phyloP scores from a whole-genome alignment of 2,329 filamentous ascomycete species.

The Davidsoniella virescens region DNA sequence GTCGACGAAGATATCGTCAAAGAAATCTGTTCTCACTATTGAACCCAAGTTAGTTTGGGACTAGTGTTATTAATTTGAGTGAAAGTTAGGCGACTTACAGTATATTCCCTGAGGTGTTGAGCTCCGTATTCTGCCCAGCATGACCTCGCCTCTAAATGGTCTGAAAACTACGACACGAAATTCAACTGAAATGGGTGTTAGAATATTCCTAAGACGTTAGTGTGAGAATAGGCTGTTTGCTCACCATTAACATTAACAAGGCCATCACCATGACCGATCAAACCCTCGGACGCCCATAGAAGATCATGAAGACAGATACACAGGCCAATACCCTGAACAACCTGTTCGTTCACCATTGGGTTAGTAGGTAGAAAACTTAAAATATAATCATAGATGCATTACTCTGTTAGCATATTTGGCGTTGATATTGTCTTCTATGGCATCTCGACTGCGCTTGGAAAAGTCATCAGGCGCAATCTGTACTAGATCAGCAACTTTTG shows the following conservation, averaged over 20 bases:
- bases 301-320: slow-evolving; percentile 91
- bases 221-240: slow-evolving; percentile 12
- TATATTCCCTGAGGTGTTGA: slow-evolving; percentile 57
- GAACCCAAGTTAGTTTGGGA: slow-evolving; percentile 2
- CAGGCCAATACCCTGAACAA: slow-evolving; percentile 84
- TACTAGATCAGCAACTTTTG: slow-evolving; percentile 85
- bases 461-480: slow-evolving; percentile 86
- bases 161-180: slow-evolving; percentile 89
- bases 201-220: neutral
- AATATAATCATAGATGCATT: neutral
- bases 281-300: slow-evolving; percentile 72
- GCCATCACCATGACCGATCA: slow-evolving; percentile 85
- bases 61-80: neutral
- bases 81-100: slow-evolving; percentile 27
- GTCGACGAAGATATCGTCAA: slow-evolving; percentile 77
- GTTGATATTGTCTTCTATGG: slow-evolving; percentile 94
- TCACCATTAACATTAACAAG: slow-evolving; percentile 86
- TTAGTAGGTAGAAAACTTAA: neutral
- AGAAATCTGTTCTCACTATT: slow-evolving; percentile 66
- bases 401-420: slow-evolving; percentile 91
- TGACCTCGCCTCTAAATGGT: slow-evolving; percentile 86
- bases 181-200: slow-evolving; percentile 44
- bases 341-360: slow-evolving; percentile 25
- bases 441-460: slow-evolving; percentile 61
- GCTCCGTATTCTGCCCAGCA: slow-evolving; percentile 68